Conservation (phyloP, 2,329 filamentous ascomycete species). For the Rutstroemia sp. region DNA sequence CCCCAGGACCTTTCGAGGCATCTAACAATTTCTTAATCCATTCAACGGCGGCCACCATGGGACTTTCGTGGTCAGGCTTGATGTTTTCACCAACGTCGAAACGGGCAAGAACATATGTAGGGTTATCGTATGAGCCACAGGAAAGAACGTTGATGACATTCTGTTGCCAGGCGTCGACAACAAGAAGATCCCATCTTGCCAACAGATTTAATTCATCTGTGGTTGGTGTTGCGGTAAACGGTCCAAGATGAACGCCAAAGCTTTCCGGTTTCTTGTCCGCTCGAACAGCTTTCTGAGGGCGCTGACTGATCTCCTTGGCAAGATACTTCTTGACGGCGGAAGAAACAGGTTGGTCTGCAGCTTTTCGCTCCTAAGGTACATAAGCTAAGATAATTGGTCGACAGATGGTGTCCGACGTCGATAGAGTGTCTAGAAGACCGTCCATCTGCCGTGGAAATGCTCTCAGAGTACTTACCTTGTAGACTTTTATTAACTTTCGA, state of each 20-base stretch:
- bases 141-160: conserved; percentile 32
- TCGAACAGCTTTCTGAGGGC: conserved; percentile 15
- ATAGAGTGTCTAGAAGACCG: too few species aligned
- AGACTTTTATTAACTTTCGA: conserved; percentile 8
- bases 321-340: conserved; percentile 14
- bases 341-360: conserved; percentile 5
- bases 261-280: conserved; percentile 15
- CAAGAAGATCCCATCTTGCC: conserved; percentile 36
- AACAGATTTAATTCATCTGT: conserved; percentile 30
- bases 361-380: conserved; percentile 12
- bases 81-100: conserved; percentile 17
- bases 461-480: conserved; percentile 3
- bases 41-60: not conserved
- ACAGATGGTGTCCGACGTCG: too few species aligned
- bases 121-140: conserved; percentile 8
- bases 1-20: conserved; percentile 13
- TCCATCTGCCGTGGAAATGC: not conserved
- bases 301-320: conserved; percentile 6
- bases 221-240: conserved; percentile 30
- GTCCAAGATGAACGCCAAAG: conserved; percentile 36
- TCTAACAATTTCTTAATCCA: conserved; percentile 7
- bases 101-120: conserved; percentile 18
- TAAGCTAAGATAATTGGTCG: not conserved
- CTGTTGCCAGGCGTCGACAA: conserved; percentile 35
- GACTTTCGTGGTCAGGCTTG: conserved; percentile 3